Evolutionary conservation across 2,329 filamentous ascomycete species (phyloP), one percentile per base, ranked within the genome.

Genomic region (Xylariaceae sp.): DNA sequence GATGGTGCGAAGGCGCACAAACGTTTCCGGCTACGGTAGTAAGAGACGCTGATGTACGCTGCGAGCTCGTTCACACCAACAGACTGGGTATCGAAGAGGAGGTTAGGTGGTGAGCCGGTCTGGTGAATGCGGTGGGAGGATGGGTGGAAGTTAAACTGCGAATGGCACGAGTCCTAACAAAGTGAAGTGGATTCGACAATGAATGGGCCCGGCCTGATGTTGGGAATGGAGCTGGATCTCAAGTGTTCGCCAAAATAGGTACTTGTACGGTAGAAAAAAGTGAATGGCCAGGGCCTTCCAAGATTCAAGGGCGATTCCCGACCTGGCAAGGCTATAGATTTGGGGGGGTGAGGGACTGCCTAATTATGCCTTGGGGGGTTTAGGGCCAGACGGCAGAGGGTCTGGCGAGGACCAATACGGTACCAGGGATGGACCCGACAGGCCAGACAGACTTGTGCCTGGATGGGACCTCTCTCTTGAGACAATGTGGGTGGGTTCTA

Each of bases 181-280:
- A 32, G 18, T 32, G 52, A 51, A 33, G 49, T 56, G 56, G 56
- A 39, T 51, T 50, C 49, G 45, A 45, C 33, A 57, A 45, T 50
- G 43, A 53, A 59, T 61, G 58, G 60, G 58, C 51, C 49, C 53
- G 57, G 55, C 55, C 55, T 57, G 55, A 41, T 48, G 43, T 57
- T 59, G 58, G 52, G 60, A 61, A 55, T 59, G 57, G 58, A 61
- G 58, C 53, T 58, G 57, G 58, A 53, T 57, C 45, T 55, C 50
- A 57, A 21, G 53, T 48, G 50, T 48, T 52, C 54, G 54, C 50
- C 58, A 61, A 58, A 64, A 58, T 58, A 55, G 56, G 53, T 49
- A 57, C 55, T n/a, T 49, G 47, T 50, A 35, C 35, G 47, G 50
- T 41, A 49, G 49, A 30, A 51, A 54, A 57, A 54, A 46, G 41